These are phyloP conservation scores for Salvia sclarea DNA, from an alignment of 305 asterid genomes.

Conservation along the genomic window DNA sequence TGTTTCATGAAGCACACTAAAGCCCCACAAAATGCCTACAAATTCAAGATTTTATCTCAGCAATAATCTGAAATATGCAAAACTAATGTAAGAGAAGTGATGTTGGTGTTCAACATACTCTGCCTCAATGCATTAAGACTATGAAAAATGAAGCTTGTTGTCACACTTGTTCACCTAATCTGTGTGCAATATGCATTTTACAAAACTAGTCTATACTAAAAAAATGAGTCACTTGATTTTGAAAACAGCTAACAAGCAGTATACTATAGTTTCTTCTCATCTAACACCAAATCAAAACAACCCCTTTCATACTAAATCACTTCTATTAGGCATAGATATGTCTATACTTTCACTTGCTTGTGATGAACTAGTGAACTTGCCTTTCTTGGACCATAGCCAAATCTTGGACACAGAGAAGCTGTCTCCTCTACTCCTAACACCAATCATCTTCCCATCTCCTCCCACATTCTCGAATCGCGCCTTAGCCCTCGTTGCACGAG, in stretches of 20 bases:
- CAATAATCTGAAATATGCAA: neutral
- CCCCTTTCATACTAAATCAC: slow-evolving; percentile 31
- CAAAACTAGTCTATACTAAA: neutral
- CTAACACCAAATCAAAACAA: neutral
- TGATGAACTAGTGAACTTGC: slow-evolving; percentile 32
- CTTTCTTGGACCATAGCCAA: slow-evolving; percentile 76
- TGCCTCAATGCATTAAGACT: neutral
- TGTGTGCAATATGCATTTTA: neutral
- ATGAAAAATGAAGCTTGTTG: neutral
- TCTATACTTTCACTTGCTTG: slow-evolving; percentile 30
- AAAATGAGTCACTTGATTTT: neutral
- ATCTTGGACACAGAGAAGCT: slow-evolving; percentile 74
- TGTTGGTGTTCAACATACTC: no score
- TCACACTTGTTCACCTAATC: neutral
- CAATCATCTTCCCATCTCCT: slow-evolving; percentile 47
- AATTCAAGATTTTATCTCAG: neutral
- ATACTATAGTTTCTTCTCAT: neutral
- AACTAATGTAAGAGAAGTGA: no score
- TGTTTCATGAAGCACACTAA: neutral
- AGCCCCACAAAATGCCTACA: neutral
- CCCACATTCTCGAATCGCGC: slow-evolving; percentile 20
- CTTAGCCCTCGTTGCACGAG: slow-evolving; percentile 13
- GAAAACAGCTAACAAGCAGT: slow-evolving; percentile 13
- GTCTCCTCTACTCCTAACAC: slow-evolving; percentile 51
- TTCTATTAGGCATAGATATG: slow-evolving; percentile 33